Conservation (phyloP, 345 rosid species). For the Citrus reticulata region DNA sequence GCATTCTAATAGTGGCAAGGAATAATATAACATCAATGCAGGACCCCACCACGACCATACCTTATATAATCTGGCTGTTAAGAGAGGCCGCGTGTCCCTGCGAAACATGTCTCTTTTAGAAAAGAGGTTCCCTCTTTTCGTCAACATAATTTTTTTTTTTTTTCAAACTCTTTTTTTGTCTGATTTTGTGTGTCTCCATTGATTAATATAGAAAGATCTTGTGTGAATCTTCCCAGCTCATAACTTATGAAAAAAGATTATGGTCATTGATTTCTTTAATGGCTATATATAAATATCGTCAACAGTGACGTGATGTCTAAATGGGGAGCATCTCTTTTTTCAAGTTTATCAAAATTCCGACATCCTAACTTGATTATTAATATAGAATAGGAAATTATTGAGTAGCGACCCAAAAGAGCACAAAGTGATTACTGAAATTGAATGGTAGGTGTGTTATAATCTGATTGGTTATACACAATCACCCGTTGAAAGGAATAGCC, state of each 20-base stretch:
- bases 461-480: not conserved
- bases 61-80: not conserved
- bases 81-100: constrained; percentile 5
- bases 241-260: not conserved
- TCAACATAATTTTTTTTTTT: not conserved
- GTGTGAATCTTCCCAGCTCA: not conserved
- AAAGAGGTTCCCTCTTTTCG: not conserved
- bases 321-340: not conserved
- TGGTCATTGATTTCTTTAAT: too few relatives aligned
- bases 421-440: not conserved
- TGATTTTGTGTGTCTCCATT: not conserved
- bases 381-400: too few relatives aligned
- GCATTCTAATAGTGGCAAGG: not conserved
- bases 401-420: not conserved
- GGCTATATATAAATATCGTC: too few relatives aligned
- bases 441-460: not conserved
- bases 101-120: not conserved
- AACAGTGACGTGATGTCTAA: not conserved
- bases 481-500: not conserved
- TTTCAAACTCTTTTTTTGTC: not conserved
- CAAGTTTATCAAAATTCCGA: not conserved
- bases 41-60: not conserved
- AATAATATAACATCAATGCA: not conserved
- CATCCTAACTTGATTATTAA: not conserved
- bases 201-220: not conserved